A percentile compares a stretch with the other conserved stretches of the same genome.
Conservation (phyloP, 108 stramenopile genomes). For the Schizochytrium sp. region DNA sequence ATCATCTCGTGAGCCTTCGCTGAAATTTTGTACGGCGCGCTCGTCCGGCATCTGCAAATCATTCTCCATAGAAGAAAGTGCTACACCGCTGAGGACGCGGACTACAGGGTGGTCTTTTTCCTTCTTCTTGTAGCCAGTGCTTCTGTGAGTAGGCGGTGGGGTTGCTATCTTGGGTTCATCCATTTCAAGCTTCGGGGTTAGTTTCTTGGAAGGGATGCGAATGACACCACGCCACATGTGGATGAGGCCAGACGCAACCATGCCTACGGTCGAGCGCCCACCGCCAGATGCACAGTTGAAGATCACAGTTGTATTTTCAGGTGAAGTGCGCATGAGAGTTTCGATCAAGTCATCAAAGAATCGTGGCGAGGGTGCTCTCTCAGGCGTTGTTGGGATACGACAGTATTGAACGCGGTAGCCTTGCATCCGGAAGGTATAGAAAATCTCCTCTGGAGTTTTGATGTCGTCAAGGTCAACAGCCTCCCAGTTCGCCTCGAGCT, state of each 20-base stretch:
- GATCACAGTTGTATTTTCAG: neutral
- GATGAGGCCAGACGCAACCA: slow-evolving; percentile 51
- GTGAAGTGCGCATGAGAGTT: slow-evolving; percentile 9
- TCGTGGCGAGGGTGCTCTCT: slow-evolving; percentile 22
- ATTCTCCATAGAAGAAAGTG: slow-evolving; percentile 13
- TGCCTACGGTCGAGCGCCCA: slow-evolving; percentile 27
- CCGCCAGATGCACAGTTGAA: slow-evolving; percentile 53
- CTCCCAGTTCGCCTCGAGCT: slow-evolving; percentile 55
- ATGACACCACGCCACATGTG: slow-evolving; percentile 60
- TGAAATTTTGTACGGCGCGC: too few relatives aligned
- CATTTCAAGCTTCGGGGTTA: neutral
- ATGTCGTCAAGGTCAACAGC: slow-evolving; percentile 36
- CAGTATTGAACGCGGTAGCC: slow-evolving; percentile 48
- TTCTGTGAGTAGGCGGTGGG: too few relatives aligned
- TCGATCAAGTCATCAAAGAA: slow-evolving; percentile 55
- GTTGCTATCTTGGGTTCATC: neutral
- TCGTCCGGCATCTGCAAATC: neutral
- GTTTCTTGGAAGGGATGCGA: neutral
- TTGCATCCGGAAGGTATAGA: slow-evolving; percentile 20
- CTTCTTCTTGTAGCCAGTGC: neutral
- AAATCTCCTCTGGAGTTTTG: slow-evolving; percentile 42
- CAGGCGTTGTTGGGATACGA: slow-evolving; percentile 31
- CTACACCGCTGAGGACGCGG: slow-evolving; percentile 41
- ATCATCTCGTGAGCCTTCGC: slow-evolving; percentile 12
- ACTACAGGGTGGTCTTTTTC: neutral